phyloP scores from a whole-genome alignment of 2,329 filamentous ascomycete genomes.

The Ophiostoma pallidulum region DNA sequence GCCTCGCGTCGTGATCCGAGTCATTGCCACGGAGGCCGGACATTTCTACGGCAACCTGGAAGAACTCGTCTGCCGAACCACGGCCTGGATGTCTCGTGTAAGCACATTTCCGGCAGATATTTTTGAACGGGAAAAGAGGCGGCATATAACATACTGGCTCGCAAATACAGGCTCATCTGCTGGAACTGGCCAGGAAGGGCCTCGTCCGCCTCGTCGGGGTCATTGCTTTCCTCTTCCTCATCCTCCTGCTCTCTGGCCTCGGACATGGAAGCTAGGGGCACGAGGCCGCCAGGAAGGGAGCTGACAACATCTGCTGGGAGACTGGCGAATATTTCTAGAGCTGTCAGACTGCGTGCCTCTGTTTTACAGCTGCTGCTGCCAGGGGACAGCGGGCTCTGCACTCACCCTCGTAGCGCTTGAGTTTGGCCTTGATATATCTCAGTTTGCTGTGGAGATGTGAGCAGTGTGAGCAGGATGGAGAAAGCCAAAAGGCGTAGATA shows the following conservation, averaged over 20 bases:
- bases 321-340: slow-evolving; percentile 10
- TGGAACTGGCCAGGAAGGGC: slow-evolving; percentile 9
- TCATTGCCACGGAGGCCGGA: slow-evolving; percentile 17
- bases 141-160: slow-evolving; percentile 7
- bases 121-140: background rate
- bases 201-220: slow-evolving; percentile 1
- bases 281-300: background rate
- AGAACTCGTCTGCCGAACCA: slow-evolving; percentile 30
- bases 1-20: slow-evolving; percentile 21
- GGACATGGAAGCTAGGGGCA: background rate
- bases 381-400: too few species aligned
- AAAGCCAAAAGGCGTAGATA: background rate
- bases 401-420: slow-evolving; percentile 13
- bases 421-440: slow-evolving; percentile 10
- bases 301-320: background rate
- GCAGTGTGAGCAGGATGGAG: background rate
- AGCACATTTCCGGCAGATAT: too few species aligned
- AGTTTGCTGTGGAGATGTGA: slow-evolving; percentile 15
- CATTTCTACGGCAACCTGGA: slow-evolving; percentile 27
- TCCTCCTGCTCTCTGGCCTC: background rate
- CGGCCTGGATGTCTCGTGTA: slow-evolving; percentile 19
- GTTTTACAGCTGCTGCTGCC: too few species aligned
- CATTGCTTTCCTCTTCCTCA: background rate
- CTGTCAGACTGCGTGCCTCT: too few species aligned
- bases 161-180: slow-evolving; percentile 22